Evolutionary conservation across 805 yeast species (phyloP), one percentile per base, ranked within the genome.

Genomic region (Wickerhamomyces ciferrii): DNA sequence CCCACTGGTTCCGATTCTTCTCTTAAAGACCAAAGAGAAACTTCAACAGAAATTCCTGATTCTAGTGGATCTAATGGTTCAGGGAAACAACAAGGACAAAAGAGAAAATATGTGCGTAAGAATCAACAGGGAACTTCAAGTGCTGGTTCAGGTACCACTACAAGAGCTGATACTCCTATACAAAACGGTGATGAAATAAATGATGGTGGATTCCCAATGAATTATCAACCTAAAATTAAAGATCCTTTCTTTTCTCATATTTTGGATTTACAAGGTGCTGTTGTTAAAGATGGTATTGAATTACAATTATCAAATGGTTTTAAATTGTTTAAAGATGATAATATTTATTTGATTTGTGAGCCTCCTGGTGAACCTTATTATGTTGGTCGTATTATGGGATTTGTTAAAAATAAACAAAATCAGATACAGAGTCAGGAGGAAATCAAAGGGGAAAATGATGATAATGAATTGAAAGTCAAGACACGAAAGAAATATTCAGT

Each of bases 281-380:
- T 53, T 21, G 59, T 74, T 14, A 58, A 61, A 40, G 48, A 57
- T 44, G 50, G 53, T 18, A 37, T 52, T 1, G 53, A 43, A 23
- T 48, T 62, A 2, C 46, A 48, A 13, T 45, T 56, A 21, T 48
- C 44, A 31, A 50, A 55, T 29, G 64, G 62, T 42, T 21, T 47
- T 23, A 34, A 37, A 2, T 32, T 70, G 10, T 53, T 53, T 40
- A 52, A 58, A 37, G 58, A 67, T 44, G 96, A 90, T 47, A 80
- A 73, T 48, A 83, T 90, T 10, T 90, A 86, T 61, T 81, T 91
- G 81, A 75, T 91, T 13, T 81, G 94, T 51, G 97, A 89, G 62
- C 96, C 96, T 1, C 89, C 96, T 0, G 94, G 96, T 2, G 97
- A 89, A 56, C 97, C 98, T 0, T 94, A 86, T 69, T 87, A 89